phyloP scores from a whole-genome alignment of 208 protist genomes.

The Leishmania aethiopica region DNA sequence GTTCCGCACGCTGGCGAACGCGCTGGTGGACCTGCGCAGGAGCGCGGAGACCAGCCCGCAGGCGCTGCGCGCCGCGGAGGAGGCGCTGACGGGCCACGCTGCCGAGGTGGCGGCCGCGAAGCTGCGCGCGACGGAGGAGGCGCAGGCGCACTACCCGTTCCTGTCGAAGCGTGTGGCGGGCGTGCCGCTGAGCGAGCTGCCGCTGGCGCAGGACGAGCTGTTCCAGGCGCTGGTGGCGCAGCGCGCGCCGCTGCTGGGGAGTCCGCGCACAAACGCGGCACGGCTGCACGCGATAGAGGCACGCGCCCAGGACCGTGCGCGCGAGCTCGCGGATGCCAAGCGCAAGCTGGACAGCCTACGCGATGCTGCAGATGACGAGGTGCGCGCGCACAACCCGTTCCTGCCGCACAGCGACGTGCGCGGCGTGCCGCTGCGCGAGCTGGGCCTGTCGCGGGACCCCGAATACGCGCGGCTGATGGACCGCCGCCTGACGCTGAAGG shows the following conservation, averaged over 20 bases:
- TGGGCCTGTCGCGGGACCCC: constrained; percentile 36
- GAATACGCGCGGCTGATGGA: constrained; percentile 15
- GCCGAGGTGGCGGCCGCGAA: constrained; percentile 29
- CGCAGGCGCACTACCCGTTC: constrained; percentile 54
- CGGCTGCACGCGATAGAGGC: constrained; percentile 19
- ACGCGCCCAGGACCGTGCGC: constrained; percentile 25
- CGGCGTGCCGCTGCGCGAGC: constrained; percentile 47
- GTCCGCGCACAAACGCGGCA: constrained; percentile 21
- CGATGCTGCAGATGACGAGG: constrained; percentile 57
- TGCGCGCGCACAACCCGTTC: constrained; percentile 53
- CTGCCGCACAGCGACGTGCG: constrained; percentile 46
- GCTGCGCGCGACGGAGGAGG: constrained; percentile 37
- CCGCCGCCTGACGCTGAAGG: constrained; percentile 34
- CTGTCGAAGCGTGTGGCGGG: constrained; percentile 42
- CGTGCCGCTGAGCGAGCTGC: constrained; percentile 46
- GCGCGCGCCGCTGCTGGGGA: constrained; percentile 26
- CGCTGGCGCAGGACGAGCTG: constrained; percentile 33
- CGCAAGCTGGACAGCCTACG: constrained; percentile 49
- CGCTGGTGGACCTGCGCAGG: too few species aligned
- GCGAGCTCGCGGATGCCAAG: constrained; percentile 25
- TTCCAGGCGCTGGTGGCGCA: constrained; percentile 31
- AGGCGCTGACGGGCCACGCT: constrained; percentile 13
- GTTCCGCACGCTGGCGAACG: too few species aligned
- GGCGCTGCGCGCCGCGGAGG: too few species aligned
- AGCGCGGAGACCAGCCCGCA: too few species aligned